These are phyloP conservation scores for Boletus rufocinnamomeus DNA, from an alignment of 768 basidiomycete genomes.

Conservation along the genomic window DNA sequence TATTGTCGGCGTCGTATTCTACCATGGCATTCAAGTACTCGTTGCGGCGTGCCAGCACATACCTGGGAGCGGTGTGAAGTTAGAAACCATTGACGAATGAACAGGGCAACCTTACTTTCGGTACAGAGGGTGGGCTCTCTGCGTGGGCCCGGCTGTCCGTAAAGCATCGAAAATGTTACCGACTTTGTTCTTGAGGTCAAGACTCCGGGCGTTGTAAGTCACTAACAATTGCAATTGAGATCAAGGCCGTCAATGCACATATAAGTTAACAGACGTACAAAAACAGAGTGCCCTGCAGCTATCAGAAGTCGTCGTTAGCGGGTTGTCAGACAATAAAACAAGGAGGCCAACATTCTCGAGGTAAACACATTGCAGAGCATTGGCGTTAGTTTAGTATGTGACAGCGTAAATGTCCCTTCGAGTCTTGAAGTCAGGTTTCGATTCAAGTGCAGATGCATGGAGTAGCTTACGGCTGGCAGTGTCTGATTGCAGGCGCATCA, in stretches of 20 bases:
- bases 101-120: neutral
- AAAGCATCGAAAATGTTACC: constrained; percentile 11
- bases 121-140: constrained; percentile 10
- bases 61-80: neutral
- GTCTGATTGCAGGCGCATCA: constrained; percentile 35
- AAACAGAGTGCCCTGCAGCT: constrained; percentile 54
- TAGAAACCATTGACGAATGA: neutral
- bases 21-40: constrained; percentile 17
- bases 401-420: constrained; percentile 8
- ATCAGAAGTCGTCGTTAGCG: neutral
- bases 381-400: constrained; percentile 7
- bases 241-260: neutral
- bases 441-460: neutral
- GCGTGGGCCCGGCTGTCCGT: neutral
- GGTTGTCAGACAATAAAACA: neutral
- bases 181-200: neutral
- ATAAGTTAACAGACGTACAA: constrained; percentile 30
- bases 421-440: neutral
- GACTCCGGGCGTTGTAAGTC: constrained; percentile 29
- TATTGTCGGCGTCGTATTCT: constrained; percentile 2
- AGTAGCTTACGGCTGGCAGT: constrained; percentile 23
- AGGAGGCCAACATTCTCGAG: constrained; percentile 46
- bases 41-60: neutral
- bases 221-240: neutral
- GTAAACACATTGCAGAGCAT: constrained; percentile 42